Evolutionary conservation across 2,329 filamentous ascomycete genomes (phyloP).

Genomic region (Leptographium flavum): DNA sequence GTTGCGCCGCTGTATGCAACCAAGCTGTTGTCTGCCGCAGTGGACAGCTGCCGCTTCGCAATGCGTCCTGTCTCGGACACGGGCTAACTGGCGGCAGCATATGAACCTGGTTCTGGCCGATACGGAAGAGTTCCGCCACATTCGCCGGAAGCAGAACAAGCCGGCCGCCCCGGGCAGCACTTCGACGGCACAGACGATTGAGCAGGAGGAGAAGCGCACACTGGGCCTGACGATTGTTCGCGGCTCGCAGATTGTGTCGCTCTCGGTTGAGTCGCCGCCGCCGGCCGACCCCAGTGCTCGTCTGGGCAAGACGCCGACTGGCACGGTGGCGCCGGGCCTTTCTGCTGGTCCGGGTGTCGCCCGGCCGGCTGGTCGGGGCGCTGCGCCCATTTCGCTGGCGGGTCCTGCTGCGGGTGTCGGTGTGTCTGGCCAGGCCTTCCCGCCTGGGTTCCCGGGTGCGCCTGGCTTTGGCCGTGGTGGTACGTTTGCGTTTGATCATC

Average conservation of each 20-base stretch:
- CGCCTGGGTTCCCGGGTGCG: constrained; percentile 37
- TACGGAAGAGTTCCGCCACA: constrained; percentile 91
- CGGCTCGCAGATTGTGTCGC: constrained; percentile 84
- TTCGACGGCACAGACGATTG: constrained; percentile 49
- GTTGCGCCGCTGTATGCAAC: neutral
- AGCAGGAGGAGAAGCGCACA: constrained; percentile 95
- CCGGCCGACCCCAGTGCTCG: constrained; percentile 85
- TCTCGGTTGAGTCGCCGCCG: constrained; percentile 90
- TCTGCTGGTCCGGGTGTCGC: constrained; percentile 79
- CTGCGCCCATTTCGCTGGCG: constrained; percentile 62
- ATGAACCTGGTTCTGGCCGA: constrained; percentile 99
- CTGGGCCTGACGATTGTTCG: constrained; percentile 88
- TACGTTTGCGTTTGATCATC: too few species aligned
- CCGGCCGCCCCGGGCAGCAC: constrained; percentile 34
- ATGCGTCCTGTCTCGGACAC: neutral
- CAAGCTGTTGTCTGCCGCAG: too few species aligned
- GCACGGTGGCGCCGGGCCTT: constrained; percentile 55
- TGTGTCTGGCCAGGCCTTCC: constrained; percentile 46
- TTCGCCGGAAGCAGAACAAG: constrained; percentile 74
- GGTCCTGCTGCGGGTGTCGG: constrained; percentile 79
- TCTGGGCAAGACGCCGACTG: constrained; percentile 62
- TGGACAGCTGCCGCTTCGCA: neutral
- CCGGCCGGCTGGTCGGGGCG: constrained; percentile 77
- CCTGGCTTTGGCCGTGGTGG: constrained; percentile 38
- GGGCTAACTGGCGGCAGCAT: constrained; percentile 40